Percentiles rank a stretch among this genome's conserved stretches.
Evolutionary conservation across 1,284 basidiomycete species (phyloP).

Genomic region (Somion occarium): DNA sequence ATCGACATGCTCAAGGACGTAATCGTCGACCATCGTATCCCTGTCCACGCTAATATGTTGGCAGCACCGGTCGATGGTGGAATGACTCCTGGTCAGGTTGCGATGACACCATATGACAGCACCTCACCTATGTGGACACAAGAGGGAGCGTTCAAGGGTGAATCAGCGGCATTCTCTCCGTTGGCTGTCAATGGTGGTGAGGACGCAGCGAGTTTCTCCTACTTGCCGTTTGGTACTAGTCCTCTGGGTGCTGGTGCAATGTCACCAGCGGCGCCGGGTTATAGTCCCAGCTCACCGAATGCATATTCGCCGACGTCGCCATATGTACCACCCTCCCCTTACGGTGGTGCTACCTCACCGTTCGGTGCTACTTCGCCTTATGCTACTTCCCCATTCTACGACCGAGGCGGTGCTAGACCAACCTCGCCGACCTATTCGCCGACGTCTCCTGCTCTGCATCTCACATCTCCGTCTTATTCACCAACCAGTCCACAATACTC

Average conservation of each 20-base stretch:
- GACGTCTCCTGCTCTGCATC: slow-evolving; percentile 74
- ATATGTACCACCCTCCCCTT: slow-evolving; percentile 83
- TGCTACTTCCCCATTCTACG: slow-evolving; percentile 78
- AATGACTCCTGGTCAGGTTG: slow-evolving; percentile 87
- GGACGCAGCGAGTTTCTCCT: slow-evolving; percentile 69
- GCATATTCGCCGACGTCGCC: slow-evolving; percentile 87
- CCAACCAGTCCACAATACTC: slow-evolving; percentile 87
- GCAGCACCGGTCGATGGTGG: slow-evolving; percentile 78
- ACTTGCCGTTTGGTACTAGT: slow-evolving; percentile 76
- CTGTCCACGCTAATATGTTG: slow-evolving; percentile 76
- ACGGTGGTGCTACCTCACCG: slow-evolving; percentile 66
- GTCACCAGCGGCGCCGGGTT: slow-evolving; percentile 74
- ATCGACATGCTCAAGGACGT: slow-evolving; percentile 99
- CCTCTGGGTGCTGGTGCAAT: slow-evolving; percentile 76
- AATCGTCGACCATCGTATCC: slow-evolving; percentile 93
- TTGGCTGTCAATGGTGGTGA: slow-evolving; percentile 87
- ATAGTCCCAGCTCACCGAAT: slow-evolving; percentile 81
- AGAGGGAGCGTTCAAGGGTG: slow-evolving; percentile 68
- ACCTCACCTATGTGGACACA: slow-evolving; percentile 81
- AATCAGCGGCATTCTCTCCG: slow-evolving; percentile 91
- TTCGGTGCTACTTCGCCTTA: slow-evolving; percentile 78
- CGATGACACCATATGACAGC: slow-evolving; percentile 94
- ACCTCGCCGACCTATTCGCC: slow-evolving; percentile 87
- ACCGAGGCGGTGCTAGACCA: slow-evolving; percentile 50
- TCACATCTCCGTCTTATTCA: slow-evolving; percentile 82